Evolutionary conservation across 768 basidiomycete genomes (phyloP), one percentile per base, ranked within the genome.

Genomic region (Udeniomyces megalosporus): DNA sequence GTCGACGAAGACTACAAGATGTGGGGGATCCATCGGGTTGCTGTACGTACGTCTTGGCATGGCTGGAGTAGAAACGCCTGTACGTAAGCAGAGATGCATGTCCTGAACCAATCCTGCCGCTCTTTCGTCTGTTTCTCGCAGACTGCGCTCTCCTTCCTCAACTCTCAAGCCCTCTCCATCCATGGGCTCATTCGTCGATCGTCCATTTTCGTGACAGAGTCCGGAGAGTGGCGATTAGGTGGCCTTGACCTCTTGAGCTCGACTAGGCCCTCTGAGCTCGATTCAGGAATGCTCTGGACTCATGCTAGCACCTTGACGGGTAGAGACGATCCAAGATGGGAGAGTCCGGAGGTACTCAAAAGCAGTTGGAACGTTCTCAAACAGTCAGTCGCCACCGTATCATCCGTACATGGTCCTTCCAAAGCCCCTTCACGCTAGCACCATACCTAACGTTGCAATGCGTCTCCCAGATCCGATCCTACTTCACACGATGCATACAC

Each of bases 211-310:
- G 81, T 95, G 56, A 89, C 93, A 0, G 84, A 85, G 0, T 87
- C 89, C 0, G 88, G 93, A 5, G 95, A 99, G 76, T 97, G 93
- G 95, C 88, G 88, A 70, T 76, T 99, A 8, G 92, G 88, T 22
- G 93, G 93, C 0, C 91, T 97, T 69, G 95, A 99, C 69, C 75
- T 93, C 0, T 73, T 95, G 66, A 90, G 88, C 68, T 87, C 80
- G 67, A 79, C 84, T 10, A 86, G 82, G 68, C 92, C 96, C 34
- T 47, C 58, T 29, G 63, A 60, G 53, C 32, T 51, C 57, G 83
- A 86, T 15, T 72, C 77, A 49, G 81, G 86, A 34, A 80, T 86
- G 17, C 76, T 91, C 70, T 93, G 66, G 57, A 62, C 46, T 45
- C 45, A 66, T 76, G 88, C 82, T 49, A 80, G 79, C 45, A 72